Evolutionary conservation across 352 stramenopile genomes (phyloP).

Genomic region (Phytophthora cryptogea): DNA sequence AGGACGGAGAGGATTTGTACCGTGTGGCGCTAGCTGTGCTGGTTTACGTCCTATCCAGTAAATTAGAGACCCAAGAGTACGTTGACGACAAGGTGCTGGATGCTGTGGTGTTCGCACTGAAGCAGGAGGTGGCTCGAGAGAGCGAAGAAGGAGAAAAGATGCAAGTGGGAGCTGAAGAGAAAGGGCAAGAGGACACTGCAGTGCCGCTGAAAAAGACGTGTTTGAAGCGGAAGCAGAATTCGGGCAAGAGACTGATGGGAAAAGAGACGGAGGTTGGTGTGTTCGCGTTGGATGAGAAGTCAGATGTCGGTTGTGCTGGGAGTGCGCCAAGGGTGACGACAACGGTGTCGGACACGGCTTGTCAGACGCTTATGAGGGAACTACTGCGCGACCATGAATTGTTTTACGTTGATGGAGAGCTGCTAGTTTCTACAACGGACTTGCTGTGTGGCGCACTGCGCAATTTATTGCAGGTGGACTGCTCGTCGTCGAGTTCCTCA

Average conservation of each 20-base stretch:
- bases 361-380: constrained; percentile 17
- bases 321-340: constrained; percentile 1
- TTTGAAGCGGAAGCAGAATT: constrained; percentile 54
- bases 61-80: constrained; percentile 35
- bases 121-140: constrained; percentile 15
- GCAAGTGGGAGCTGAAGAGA: constrained; percentile 17
- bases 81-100: constrained; percentile 44
- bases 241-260: background rate
- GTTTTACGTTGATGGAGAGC: constrained; percentile 43
- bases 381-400: constrained; percentile 34
- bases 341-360: constrained; percentile 10
- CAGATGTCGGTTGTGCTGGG: background rate
- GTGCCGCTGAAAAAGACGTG: constrained; percentile 41
- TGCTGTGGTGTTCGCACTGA: constrained; percentile 31
- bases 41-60: constrained; percentile 42
- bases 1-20: background rate
- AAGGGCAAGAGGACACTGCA: constrained; percentile 22
- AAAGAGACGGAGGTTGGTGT: background rate
- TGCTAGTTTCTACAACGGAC: constrained; percentile 33
- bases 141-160: background rate
- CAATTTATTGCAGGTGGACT: constrained; percentile 55
- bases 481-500: background rate
- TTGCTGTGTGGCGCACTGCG: constrained; percentile 42
- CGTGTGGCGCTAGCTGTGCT: constrained; percentile 42
- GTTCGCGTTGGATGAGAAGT: background rate